phyloP scores from a whole-genome alignment of 305 asterid species.

The Solanum hybrid region DNA sequence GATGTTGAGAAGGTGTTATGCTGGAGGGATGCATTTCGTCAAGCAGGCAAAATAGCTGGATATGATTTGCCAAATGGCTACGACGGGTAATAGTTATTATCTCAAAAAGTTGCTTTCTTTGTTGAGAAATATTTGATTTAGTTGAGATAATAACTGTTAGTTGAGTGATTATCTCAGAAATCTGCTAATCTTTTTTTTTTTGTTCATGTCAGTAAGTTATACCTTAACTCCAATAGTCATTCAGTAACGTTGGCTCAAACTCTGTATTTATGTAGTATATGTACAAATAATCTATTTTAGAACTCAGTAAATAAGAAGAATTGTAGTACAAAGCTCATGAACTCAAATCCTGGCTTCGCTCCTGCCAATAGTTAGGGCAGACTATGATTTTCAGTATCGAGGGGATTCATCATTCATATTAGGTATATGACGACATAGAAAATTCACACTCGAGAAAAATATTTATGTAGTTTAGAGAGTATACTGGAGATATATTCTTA shows the following conservation, averaged over 20 bases:
- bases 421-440: neutral
- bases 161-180: neutral
- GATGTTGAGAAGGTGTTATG: neutral
- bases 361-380: neutral
- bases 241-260: neutral
- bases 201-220: neutral
- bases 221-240: neutral
- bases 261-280: neutral
- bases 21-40: conserved; percentile 11
- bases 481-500: neutral
- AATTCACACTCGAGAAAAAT: neutral
- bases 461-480: neutral
- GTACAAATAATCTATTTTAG: neutral
- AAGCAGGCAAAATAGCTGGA: conserved; percentile 9
- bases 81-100: neutral
- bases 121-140: neutral
- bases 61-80: neutral
- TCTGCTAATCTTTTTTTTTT: neutral
- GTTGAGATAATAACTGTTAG: neutral
- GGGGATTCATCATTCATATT: neutral
- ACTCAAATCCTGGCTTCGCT: neutral
- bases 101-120: neutral
- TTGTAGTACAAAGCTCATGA: neutral
- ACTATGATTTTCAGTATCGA: neutral
- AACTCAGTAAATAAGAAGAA: neutral